phyloP scores from a whole-genome alignment of 2,329 filamentous ascomycete genomes.

The Nemania serpens region DNA sequence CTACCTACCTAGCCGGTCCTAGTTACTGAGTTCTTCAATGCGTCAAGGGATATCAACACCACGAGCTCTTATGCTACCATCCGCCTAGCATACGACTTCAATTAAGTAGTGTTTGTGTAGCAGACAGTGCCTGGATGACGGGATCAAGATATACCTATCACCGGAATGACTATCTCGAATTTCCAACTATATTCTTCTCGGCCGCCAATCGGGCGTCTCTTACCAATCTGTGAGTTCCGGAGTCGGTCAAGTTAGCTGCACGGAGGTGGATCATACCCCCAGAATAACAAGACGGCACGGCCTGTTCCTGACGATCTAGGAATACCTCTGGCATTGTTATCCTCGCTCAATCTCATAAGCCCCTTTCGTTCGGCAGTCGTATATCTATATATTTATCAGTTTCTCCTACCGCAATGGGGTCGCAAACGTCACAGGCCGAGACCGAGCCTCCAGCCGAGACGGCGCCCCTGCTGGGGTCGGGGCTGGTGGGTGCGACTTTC shows the following conservation, averaged over 20 bases:
- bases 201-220: slow-evolving; percentile 6
- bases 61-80: too few species aligned
- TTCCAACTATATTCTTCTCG: background rate
- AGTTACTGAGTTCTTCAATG: too few species aligned
- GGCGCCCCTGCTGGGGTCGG: slow-evolving; percentile 32
- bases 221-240: background rate
- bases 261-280: background rate
- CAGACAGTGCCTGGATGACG: too few species aligned
- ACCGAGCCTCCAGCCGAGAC: slow-evolving; percentile 30
- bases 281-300: background rate
- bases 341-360: too few species aligned
- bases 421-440: slow-evolving; percentile 21
- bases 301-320: background rate
- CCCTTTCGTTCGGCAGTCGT: too few species aligned
- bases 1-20: too few species aligned
- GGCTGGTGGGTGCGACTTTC: slow-evolving; percentile 17
- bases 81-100: too few species aligned
- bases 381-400: background rate
- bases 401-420: slow-evolving; percentile 17
- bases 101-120: too few species aligned
- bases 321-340: background rate
- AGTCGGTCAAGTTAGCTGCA: slow-evolving; percentile 6
- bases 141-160: background rate
- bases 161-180: background rate
- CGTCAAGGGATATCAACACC: too few species aligned